Evolutionary conservation across 257 asterid species (phyloP), one percentile per base, ranked within the genome.

Genomic region (Ligustrum vulgare): DNA sequence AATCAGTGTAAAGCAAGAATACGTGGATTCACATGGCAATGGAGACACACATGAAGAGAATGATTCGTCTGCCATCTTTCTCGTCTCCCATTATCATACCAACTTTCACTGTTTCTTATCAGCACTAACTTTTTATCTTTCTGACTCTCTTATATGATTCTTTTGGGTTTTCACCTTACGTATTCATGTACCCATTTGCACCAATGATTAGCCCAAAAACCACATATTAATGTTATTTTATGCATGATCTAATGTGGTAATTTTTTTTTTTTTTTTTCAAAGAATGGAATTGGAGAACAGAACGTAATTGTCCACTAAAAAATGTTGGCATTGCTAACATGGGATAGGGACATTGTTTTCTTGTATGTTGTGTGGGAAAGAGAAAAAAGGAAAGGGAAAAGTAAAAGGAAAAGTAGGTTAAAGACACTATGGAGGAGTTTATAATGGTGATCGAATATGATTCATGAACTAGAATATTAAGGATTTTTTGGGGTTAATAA

Each of bases 21-120:
- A 82, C 85, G 90, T 80, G 86, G 91, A 86, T 82, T 83, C 92
- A 84, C 89, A 80, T 86, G 88, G 85, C 54, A 82, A 81, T 60
- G 75, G 84, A 79, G 80, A 39, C 47, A 39, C 47, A 77, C 87
- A 71, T 66, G 78, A 85, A 84, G 78, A 77, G 80, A 83, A 82
- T 87, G 83, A 88, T 88, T 85, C 91, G 72, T 70, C 79, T 37
- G 72, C 81, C 75, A 39, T 9, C 45, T 9, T 80, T 73, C 79
- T 80, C 70, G 82, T 86, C 81, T 79, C 86, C 86, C 88, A 70
- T 73, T 75, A 74, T 69, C 91, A 39, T 2, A 39, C 47, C 47
- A 39, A 39, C 47, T 39, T 39, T 39, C 47, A 10, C 47, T 39
- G 47, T 39, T 39, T 39, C 47, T 39, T 39, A 39, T 39, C 47